Conservation (phyloP, 2,329 filamentous ascomycete genomes). For the Pseudogymnoascus sp. region DNA sequence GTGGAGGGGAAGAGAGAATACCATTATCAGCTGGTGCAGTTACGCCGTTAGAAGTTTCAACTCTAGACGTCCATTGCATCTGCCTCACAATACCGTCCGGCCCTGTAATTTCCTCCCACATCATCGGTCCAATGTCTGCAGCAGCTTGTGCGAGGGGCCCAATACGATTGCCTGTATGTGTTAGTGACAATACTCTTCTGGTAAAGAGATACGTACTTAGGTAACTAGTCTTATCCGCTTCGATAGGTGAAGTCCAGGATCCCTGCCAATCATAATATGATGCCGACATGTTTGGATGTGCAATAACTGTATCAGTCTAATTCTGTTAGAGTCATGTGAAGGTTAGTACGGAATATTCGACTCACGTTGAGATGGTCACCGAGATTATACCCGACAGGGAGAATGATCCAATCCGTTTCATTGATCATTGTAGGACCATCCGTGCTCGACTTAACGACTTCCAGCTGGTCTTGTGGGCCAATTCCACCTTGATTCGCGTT, state of each 20-base stretch:
- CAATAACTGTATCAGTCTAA: slow-evolving; percentile 44
- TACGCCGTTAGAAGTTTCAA: slow-evolving; percentile 40
- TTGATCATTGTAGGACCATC: slow-evolving; percentile 20
- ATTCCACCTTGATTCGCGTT: slow-evolving; percentile 34
- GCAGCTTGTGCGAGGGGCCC: slow-evolving; percentile 60
- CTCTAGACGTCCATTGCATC: slow-evolving; percentile 60
- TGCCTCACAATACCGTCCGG: slow-evolving; percentile 56
- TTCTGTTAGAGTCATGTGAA: slow-evolving; percentile 11
- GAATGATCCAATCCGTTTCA: slow-evolving; percentile 47
- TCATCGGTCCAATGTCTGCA: slow-evolving; percentile 59
- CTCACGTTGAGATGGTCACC: slow-evolving; percentile 50
- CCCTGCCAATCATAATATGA: slow-evolving; percentile 60
- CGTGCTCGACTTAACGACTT: slow-evolving; percentile 26
- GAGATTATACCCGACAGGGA: slow-evolving; percentile 54
- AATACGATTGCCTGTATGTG: slow-evolving; percentile 36
- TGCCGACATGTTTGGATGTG: slow-evolving; percentile 39
- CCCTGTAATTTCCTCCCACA: slow-evolving; percentile 53
- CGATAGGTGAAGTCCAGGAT: slow-evolving; percentile 47
- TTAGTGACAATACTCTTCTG: slow-evolving; percentile 17
- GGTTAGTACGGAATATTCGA: slow-evolving; percentile 14
- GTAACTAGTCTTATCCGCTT: slow-evolving; percentile 39
- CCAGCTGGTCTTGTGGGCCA: slow-evolving; percentile 33
- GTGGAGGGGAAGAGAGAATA: background rate
- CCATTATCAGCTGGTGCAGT: background rate
- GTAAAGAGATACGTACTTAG: slow-evolving; percentile 32